These are phyloP conservation scores for Fusarium falciforme DNA, from an alignment of 2,329 filamentous ascomycete species.

Conservation along the genomic window DNA sequence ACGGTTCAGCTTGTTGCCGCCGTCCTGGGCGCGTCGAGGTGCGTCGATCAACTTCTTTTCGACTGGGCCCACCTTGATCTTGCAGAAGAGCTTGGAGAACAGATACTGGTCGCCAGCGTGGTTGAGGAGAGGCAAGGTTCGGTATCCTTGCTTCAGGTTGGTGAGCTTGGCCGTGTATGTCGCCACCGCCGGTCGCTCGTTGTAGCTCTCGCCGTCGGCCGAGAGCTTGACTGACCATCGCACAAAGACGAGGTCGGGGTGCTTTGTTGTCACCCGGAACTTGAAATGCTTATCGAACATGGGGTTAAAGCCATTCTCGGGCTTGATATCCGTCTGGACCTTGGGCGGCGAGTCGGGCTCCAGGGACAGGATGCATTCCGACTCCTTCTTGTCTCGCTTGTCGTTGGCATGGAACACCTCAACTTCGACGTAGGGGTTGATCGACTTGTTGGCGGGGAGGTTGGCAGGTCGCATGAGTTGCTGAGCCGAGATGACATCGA, in stretches of 20 bases:
- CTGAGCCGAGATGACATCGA: slow-evolving; percentile 93
- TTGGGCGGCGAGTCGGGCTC: slow-evolving; percentile 73
- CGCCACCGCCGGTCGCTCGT: slow-evolving; percentile 73
- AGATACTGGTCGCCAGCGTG: slow-evolving; percentile 91
- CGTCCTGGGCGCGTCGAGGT: slow-evolving; percentile 53
- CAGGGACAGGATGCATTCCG: slow-evolving; percentile 64
- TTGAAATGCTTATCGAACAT: slow-evolving; percentile 83
- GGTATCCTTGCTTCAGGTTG: slow-evolving; percentile 91
- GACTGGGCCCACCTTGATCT: slow-evolving; percentile 74
- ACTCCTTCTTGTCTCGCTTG: slow-evolving; percentile 87
- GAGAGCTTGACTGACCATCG: slow-evolving; percentile 93
- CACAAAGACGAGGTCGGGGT: slow-evolving; percentile 92
- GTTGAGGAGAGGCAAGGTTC: slow-evolving; percentile 90
- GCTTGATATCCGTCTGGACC: slow-evolving; percentile 82
- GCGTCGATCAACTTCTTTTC: slow-evolving; percentile 68
- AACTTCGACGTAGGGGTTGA: slow-evolving; percentile 95
- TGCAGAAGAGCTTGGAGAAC: slow-evolving; percentile 94
- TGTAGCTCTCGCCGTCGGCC: slow-evolving; percentile 77
- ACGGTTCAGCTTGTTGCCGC: slow-evolving; percentile 66
- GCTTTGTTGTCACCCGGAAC: slow-evolving; percentile 90
- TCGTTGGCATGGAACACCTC: slow-evolving; percentile 96
- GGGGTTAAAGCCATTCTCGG: slow-evolving; percentile 94
- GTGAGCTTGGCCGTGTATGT: slow-evolving; percentile 93
- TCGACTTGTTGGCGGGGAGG: slow-evolving; percentile 75
- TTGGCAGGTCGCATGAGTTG: slow-evolving; percentile 87